Evolutionary conservation across 257 asterid species (phyloP).

Genomic region (Solanum stenotomum): DNA sequence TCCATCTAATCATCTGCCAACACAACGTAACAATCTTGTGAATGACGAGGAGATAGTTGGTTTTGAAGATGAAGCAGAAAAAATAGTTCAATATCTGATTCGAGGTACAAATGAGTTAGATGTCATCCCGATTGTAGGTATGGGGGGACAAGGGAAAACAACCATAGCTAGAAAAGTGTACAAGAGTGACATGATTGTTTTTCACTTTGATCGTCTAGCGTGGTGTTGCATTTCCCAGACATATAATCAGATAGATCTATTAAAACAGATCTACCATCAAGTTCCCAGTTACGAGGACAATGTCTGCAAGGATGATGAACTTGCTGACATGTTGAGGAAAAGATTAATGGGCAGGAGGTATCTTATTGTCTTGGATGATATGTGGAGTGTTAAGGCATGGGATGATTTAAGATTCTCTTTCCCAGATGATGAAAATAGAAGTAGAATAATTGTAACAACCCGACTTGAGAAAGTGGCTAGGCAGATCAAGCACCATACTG

Average conservation of each 20-base stretch:
- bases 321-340: not conserved
- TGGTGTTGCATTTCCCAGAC: not conserved
- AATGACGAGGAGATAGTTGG: not conserved
- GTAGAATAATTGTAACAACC: not conserved
- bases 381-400: not conserved
- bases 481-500: not conserved
- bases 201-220: not conserved
- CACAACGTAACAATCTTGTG: not conserved
- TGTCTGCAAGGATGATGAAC: not conserved
- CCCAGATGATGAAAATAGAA: not conserved
- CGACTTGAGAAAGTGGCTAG: not conserved
- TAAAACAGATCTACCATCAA: not conserved
- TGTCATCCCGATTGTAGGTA: not conserved
- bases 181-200: not conserved
- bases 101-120: not conserved
- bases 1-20: not conserved
- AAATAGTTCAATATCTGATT: not conserved
- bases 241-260: not conserved
- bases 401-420: not conserved
- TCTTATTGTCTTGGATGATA: not conserved
- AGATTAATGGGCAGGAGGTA: not conserved
- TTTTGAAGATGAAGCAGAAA: not conserved
- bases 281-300: not conserved
- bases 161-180: not conserved
- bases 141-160: constrained; percentile 2